Evolutionary conservation across 768 basidiomycete genomes (phyloP).

Genomic region (Termitomyces sp.): DNA sequence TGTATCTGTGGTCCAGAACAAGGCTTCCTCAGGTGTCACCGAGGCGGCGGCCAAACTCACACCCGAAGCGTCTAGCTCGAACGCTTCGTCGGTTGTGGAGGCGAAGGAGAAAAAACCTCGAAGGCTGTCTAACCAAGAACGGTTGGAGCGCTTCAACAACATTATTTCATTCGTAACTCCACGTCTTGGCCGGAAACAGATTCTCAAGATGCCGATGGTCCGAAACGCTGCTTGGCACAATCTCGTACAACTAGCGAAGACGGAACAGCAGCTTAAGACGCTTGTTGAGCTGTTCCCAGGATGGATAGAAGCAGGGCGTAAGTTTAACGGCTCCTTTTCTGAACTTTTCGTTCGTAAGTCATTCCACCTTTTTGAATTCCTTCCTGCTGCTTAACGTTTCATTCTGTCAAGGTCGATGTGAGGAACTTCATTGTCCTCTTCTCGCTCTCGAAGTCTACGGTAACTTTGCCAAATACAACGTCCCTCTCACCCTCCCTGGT

Average conservation of each 20-base stretch:
- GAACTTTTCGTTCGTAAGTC: constrained; percentile 54
- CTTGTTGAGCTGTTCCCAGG: constrained; percentile 19
- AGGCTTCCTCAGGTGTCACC: background rate
- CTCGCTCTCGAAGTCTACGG: constrained; percentile 60
- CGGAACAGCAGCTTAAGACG: constrained; percentile 42
- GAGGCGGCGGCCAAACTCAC: background rate
- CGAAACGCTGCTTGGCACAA: constrained; percentile 45
- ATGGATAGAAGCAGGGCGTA: constrained; percentile 18
- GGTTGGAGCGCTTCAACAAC: constrained; percentile 1
- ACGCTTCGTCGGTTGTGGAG: background rate
- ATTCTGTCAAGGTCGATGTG: constrained; percentile 48
- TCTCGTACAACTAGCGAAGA: constrained; percentile 39
- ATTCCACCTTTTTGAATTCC: background rate
- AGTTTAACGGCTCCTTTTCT: constrained; percentile 32
- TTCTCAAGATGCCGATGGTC: constrained; percentile 15
- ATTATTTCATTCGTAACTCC: constrained; percentile 3
- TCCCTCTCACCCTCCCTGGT: constrained; percentile 41
- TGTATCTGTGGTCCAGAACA: background rate
- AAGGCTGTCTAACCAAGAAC: background rate
- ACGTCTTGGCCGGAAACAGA: background rate
- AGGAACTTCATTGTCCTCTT: constrained; percentile 47
- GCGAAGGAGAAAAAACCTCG: background rate
- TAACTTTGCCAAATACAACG: constrained; percentile 55
- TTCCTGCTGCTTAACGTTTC: background rate
- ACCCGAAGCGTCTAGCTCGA: background rate